phyloP scores from a whole-genome alignment of 345 rosid species.

The Salix koriyanagi region DNA sequence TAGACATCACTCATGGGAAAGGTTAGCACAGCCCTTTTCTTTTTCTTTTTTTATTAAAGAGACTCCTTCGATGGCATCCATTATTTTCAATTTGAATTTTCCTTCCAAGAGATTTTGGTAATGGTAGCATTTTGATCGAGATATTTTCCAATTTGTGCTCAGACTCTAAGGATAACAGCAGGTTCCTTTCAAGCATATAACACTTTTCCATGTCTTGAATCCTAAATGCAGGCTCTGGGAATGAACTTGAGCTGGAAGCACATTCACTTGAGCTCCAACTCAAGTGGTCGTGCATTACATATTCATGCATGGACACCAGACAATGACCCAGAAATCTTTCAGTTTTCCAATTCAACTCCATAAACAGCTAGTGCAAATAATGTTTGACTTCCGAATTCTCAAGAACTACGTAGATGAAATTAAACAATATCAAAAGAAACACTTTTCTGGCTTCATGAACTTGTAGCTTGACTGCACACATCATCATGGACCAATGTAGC shows the following conservation, averaged over 20 bases:
- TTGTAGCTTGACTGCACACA: background rate
- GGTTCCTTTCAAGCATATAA: background rate
- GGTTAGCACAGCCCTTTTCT: too few relatives aligned
- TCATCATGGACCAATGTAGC: background rate
- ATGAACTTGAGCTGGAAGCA: background rate
- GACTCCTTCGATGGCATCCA: too few relatives aligned
- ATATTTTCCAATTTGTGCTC: background rate
- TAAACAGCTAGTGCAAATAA: background rate
- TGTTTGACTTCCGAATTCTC: background rate
- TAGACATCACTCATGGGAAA: too few relatives aligned
- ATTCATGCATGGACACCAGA: background rate
- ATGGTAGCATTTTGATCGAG: background rate
- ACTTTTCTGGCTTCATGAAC: background rate
- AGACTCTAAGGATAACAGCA: background rate
- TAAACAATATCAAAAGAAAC: background rate
- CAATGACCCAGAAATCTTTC: background rate
- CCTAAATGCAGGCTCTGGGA: background rate
- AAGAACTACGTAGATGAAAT: background rate
- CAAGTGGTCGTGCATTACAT: background rate
- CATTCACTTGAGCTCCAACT: background rate
- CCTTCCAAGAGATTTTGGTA: background rate
- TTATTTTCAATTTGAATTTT: too few relatives aligned
- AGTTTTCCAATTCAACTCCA: background rate
- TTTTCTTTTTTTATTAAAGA: too few relatives aligned
- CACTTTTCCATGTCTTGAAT: background rate